phyloP scores from a whole-genome alignment of 2,329 filamentous ascomycete species.

The Pyrenochaeta sp. region DNA sequence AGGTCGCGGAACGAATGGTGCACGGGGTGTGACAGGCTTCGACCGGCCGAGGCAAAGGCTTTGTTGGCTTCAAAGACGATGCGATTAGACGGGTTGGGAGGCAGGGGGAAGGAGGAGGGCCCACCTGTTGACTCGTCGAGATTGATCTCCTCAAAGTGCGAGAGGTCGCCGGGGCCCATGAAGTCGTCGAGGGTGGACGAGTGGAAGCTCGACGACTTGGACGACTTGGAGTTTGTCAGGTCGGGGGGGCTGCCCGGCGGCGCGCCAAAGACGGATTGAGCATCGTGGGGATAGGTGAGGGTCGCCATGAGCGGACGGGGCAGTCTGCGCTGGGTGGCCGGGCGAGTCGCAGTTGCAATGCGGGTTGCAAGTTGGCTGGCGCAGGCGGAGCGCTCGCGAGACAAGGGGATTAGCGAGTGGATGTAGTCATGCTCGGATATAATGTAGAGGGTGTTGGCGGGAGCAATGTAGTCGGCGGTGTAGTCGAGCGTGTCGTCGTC shows the following conservation, averaged over 20 bases:
- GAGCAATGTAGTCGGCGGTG: slow-evolving; percentile 27
- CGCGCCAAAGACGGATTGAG: slow-evolving; percentile 46
- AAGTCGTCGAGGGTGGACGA: slow-evolving; percentile 77
- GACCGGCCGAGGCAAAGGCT: slow-evolving; percentile 19
- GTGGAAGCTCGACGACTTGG: slow-evolving; percentile 87
- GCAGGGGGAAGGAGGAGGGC: slow-evolving; percentile 55
- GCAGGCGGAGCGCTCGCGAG: slow-evolving; percentile 36
- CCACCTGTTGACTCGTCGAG: slow-evolving; percentile 67
- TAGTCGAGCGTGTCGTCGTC: slow-evolving; percentile 20
- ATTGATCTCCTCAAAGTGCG: slow-evolving; percentile 92
- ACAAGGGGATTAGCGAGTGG: slow-evolving; percentile 38
- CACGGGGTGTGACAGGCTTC: slow-evolving; percentile 23
- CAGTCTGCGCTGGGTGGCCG: slow-evolving; percentile 20
- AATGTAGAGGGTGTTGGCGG: slow-evolving; percentile 36
- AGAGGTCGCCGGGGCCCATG: slow-evolving; percentile 68
- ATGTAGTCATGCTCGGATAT: slow-evolving; percentile 47
- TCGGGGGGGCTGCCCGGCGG: slow-evolving; percentile 76
- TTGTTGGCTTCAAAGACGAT: slow-evolving; percentile 40
- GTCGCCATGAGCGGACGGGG: slow-evolving; percentile 49
- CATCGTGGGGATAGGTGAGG: slow-evolving; percentile 38
- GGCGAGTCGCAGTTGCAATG: slow-evolving; percentile 28
- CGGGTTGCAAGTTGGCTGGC: slow-evolving; percentile 28
- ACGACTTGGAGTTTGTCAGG: slow-evolving; percentile 85
- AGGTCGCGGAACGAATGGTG: slow-evolving; percentile 48
- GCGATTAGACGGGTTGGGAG: slow-evolving; percentile 35